Evolutionary conservation across 2,329 filamentous ascomycete genomes (phyloP).

Genomic region (Paecilomyces formosus): DNA sequence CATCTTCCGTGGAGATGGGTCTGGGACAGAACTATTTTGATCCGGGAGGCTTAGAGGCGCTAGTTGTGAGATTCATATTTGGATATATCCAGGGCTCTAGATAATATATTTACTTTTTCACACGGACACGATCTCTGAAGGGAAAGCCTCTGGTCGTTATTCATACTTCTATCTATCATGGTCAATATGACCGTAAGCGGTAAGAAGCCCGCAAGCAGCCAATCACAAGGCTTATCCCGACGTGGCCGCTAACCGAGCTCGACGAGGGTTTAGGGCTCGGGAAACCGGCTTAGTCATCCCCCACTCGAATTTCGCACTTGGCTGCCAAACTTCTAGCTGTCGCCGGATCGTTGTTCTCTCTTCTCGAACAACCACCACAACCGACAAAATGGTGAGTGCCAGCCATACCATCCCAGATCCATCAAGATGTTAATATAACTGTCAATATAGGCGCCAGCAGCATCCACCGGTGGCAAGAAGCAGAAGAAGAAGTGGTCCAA

Average conservation of each 20-base stretch:
- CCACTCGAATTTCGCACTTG: constrained; percentile 32
- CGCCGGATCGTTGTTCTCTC: constrained; percentile 18
- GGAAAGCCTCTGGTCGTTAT: too few relatives aligned
- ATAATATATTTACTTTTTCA: too few relatives aligned
- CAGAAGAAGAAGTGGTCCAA: constrained; percentile 53
- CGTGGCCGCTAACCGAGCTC: constrained; percentile 12
- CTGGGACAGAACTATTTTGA: not conserved
- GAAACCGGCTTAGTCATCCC: constrained; percentile 22
- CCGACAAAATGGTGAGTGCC: constrained; percentile 31
- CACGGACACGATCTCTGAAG: too few relatives aligned
- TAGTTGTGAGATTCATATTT: too few relatives aligned
- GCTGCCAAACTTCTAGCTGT: constrained; percentile 15
- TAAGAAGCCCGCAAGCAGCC: not conserved
- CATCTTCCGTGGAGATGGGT: not conserved
- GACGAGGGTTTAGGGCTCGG: constrained; percentile 26
- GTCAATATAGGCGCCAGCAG: constrained; percentile 37
- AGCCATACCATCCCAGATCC: not conserved
- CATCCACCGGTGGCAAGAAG: constrained; percentile 42
- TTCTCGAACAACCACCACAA: constrained; percentile 28
- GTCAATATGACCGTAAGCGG: not conserved
- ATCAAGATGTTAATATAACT: constrained; percentile 8
- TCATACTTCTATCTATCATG: too few relatives aligned
- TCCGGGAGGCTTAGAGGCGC: not conserved
- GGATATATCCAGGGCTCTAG: too few relatives aligned
- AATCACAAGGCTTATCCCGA: constrained; percentile 2